Conservation (phyloP, 164 flowering plant genomes). For the Chimonanthus praecox region DNA sequence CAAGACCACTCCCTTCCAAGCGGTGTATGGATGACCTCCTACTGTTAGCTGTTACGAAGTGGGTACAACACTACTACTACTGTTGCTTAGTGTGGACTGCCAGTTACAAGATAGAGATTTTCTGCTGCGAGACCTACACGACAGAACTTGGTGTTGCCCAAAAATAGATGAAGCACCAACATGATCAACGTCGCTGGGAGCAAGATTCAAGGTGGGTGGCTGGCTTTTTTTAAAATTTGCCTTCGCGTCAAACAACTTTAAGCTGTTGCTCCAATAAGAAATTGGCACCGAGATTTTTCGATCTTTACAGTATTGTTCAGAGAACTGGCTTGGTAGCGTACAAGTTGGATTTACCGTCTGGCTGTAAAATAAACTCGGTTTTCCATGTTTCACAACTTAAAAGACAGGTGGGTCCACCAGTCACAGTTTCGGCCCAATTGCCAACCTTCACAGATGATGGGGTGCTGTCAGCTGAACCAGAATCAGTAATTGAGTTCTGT, state of each 20-base stretch:
- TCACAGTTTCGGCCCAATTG: no score
- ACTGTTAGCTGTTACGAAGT: neutral
- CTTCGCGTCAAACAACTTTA: neutral
- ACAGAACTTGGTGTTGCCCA: neutral
- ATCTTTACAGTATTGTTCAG: neutral
- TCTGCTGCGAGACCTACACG: neutral
- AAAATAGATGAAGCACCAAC: neutral
- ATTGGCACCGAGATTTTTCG: neutral
- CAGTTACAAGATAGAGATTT: neutral
- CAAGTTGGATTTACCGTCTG: neutral
- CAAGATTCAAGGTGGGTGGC: neutral
- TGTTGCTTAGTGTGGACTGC: neutral
- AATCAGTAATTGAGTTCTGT: no score
- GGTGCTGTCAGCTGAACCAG: no score
- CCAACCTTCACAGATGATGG: no score
- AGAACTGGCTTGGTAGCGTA: neutral
- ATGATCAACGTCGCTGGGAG: neutral
- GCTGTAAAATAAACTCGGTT: neutral
- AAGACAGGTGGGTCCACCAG: neutral
- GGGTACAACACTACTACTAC: neutral
- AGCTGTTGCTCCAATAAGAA: neutral
- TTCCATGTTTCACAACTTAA: neutral
- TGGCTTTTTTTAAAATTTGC: neutral
- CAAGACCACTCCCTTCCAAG: conserved; percentile 1
- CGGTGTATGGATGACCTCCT: neutral